phyloP scores from a whole-genome alignment of 805 yeast genomes.

The Metschnikowia arizonensis region DNA sequence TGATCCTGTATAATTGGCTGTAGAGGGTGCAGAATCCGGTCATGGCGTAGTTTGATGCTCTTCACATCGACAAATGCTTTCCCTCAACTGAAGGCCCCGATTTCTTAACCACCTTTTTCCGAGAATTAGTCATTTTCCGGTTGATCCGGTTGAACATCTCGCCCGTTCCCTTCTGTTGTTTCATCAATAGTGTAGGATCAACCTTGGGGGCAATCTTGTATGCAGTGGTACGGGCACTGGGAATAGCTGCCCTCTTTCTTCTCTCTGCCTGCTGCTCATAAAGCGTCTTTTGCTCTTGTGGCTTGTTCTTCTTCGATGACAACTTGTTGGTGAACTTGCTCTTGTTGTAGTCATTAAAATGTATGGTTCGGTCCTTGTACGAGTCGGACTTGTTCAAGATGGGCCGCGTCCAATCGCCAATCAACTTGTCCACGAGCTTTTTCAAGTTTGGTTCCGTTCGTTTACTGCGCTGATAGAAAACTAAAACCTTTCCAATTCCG shows the following conservation, averaged over 20 bases:
- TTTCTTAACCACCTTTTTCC: conserved; percentile 50
- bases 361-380: conserved; percentile 80
- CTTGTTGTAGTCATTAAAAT: conserved; percentile 64
- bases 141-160: conserved; percentile 80
- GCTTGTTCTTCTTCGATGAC: conserved; percentile 27
- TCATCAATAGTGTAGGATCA: conserved; percentile 46
- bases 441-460: conserved; percentile 85
- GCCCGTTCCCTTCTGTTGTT: conserved; percentile 52
- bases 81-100: conserved; percentile 82
- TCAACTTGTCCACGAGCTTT: conserved; percentile 81
- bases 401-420: conserved; percentile 98
- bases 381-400: conserved; percentile 93
- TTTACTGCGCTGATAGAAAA: conserved; percentile 88
- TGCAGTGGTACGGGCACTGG: conserved; percentile 84
- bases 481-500: conserved; percentile 87
- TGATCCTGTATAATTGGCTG: no score
- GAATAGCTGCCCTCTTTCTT: conserved; percentile 93
- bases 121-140: conserved; percentile 48
- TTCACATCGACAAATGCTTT: conserved; percentile 44
- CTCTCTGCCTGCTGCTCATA: conserved; percentile 90
- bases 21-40: no score
- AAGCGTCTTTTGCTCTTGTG: conserved; percentile 48
- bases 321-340: conserved; percentile 45
- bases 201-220: conserved; percentile 88
- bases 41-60: no score